A percentile compares a stretch with the other conserved stretches of the same genome.
Conservation (phyloP, 768 basidiomycete species). For the Trametes cingulata region DNA sequence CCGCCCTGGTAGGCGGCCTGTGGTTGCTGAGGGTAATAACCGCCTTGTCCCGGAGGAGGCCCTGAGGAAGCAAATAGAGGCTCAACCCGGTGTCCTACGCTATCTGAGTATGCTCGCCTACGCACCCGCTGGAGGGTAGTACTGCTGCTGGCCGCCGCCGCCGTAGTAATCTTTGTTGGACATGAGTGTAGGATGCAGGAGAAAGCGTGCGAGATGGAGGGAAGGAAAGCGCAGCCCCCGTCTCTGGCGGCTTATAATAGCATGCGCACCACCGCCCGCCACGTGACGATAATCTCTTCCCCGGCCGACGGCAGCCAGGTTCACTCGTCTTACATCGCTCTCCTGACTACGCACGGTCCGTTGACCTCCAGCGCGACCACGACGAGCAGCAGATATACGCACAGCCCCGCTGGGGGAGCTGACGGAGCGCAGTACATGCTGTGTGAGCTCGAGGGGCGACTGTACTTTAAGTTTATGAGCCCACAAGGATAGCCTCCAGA, state of each 20-base stretch:
- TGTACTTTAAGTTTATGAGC: too few species aligned
- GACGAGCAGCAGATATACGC: too few species aligned
- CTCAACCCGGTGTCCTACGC: constrained; percentile 17
- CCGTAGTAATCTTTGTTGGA: constrained; percentile 77
- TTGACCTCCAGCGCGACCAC: too few species aligned
- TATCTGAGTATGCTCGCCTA: background rate
- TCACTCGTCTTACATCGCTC: background rate
- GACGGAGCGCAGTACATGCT: too few species aligned
- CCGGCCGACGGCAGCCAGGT: background rate
- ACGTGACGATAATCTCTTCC: constrained; percentile 2
- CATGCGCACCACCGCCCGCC: background rate
- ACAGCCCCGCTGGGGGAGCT: too few species aligned
- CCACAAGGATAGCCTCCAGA: too few species aligned
- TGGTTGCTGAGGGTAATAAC: constrained; percentile 76
- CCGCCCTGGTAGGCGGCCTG: constrained; percentile 61
- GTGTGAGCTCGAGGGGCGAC: too few species aligned
- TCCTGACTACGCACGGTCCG: too few species aligned
- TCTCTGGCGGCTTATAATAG: constrained; percentile 11
- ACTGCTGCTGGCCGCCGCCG: constrained; percentile 48
- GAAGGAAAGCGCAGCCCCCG: constrained; percentile 8
- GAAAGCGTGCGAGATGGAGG: constrained; percentile 2
- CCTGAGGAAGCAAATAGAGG: constrained; percentile 33
- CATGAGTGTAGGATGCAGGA: constrained; percentile 30
- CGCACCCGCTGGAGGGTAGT: constrained; percentile 56
- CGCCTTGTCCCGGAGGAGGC: constrained; percentile 60